Conservation (phyloP, 495 filamentous ascomycete genomes). For the Aspergillus incahuasiensis region DNA sequence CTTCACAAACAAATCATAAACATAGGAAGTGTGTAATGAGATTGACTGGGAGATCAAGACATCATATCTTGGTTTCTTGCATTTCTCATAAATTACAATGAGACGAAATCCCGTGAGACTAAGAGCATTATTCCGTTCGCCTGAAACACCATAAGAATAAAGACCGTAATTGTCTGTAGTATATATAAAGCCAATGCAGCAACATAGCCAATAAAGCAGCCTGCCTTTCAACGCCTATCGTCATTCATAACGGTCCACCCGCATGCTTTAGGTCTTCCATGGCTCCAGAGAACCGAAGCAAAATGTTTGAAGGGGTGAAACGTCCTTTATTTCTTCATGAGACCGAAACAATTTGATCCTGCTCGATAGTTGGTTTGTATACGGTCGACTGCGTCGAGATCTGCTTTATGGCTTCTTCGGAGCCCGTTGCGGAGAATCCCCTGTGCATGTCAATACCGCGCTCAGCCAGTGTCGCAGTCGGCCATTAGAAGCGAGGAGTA, state of each 20-base stretch:
- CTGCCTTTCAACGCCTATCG: conserved; percentile 2
- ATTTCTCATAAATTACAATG: too few species aligned
- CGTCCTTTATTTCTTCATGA: conserved; percentile 14
- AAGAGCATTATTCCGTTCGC: background rate
- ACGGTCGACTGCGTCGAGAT: conserved; percentile 61
- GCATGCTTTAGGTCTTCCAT: background rate
- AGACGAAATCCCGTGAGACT: too few species aligned
- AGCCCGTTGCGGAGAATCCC: conserved; percentile 72
- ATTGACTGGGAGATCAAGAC: too few species aligned
- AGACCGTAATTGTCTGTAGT: background rate
- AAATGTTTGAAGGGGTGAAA: background rate
- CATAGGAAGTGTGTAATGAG: too few species aligned
- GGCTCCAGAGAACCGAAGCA: background rate
- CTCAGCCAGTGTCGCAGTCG: background rate
- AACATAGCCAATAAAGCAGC: background rate
- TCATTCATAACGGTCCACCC: conserved; percentile 4
- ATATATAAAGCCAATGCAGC: background rate
- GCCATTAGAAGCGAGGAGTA: too few species aligned
- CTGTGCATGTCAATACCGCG: conserved; percentile 37
- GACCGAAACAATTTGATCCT: conserved; percentile 59
- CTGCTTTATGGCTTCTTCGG: conserved; percentile 60
- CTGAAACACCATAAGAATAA: conserved; percentile 1
- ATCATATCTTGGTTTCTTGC: conserved; percentile 2
- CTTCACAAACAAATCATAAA: background rate
- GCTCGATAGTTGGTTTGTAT: conserved; percentile 68